Base-by-base conservation (phyloP, 768 basidiomycete genomes). In the Pisolithus marmoratus region DNA sequence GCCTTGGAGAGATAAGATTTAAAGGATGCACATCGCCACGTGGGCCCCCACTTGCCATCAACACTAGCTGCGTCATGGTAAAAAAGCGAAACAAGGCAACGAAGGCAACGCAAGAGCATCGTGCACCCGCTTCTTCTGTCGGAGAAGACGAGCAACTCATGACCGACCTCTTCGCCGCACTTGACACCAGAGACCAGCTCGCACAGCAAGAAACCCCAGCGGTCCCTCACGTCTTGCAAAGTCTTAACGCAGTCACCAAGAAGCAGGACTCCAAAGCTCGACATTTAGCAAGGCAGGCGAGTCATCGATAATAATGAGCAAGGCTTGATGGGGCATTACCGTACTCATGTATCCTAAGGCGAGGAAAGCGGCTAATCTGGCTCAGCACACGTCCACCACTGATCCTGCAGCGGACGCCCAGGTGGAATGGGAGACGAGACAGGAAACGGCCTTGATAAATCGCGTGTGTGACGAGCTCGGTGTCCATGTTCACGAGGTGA, bases 81-180 rank as follows among this genome's bases (percentile, higher is more conserved):
- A 73, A 74, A 45, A 89, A 83, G 65, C 75, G 71, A 63, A 80
- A 75, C 58, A 84, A 82, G 66, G 54, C 72, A 44, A 82, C 80
- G 69, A 80, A 82, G 63, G 53, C 60, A 14, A 40, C 61, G 23
- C 42, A 49, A 14, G 15, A 56, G 3, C 37, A 61, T n/a, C 60
- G 63, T 42, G 57, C 67, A 22, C 59, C 65, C 8, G 63, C 64
- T 15, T 53, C 65, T 1, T 65, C 72, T 27, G 59, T 70, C 1
- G 54, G 57, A 19, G 75, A 78, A 40, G 79, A 85, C 50, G 78
- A 81, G 42, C 77, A 78, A 9, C 74, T 92, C 44, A 74, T 92
- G 72, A 79, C 90, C 57, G 84, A 89, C 59, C 79, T 94, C 1
- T 67, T 93, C 44, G 78, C 82, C 7, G 85, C 90, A 64, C 81